phyloP scores from a whole-genome alignment of 305 asterid species.

The Fraxinus latifolia region DNA sequence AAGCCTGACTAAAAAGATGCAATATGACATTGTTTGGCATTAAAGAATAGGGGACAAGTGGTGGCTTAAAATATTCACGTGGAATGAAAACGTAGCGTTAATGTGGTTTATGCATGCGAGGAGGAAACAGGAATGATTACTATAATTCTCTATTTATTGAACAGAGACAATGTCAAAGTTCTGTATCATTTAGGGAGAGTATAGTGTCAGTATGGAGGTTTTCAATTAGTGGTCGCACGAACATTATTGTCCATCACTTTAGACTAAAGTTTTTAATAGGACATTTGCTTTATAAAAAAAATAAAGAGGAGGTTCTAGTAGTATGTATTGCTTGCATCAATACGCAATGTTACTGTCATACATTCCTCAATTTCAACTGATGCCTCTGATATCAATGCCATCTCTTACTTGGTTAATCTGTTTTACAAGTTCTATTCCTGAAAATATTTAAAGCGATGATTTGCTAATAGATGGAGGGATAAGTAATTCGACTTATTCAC shows the following conservation, averaged over 20 bases:
- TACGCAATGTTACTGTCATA: neutral
- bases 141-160: neutral
- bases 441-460: neutral
- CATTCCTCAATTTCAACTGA: conserved; percentile 11
- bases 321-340: neutral
- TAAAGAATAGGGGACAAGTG: neutral
- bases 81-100: neutral
- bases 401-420: conserved; percentile 11
- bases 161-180: neutral
- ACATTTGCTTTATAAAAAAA: neutral
- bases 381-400: neutral
- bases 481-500: neutral
- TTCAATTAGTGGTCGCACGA: neutral
- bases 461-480: neutral
- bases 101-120: neutral
- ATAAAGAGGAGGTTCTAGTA: neutral
- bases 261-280: neutral
- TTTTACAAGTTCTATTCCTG: neutral
- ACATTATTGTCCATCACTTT: neutral
- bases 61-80: conserved; percentile 2
- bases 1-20: conserved; percentile 17
- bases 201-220: neutral
- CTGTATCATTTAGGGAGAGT: neutral
- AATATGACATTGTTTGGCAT: neutral
- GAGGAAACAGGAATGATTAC: neutral